Conservation (phyloP, 2,329 filamentous ascomycete species). For the Fusarium sp. region DNA sequence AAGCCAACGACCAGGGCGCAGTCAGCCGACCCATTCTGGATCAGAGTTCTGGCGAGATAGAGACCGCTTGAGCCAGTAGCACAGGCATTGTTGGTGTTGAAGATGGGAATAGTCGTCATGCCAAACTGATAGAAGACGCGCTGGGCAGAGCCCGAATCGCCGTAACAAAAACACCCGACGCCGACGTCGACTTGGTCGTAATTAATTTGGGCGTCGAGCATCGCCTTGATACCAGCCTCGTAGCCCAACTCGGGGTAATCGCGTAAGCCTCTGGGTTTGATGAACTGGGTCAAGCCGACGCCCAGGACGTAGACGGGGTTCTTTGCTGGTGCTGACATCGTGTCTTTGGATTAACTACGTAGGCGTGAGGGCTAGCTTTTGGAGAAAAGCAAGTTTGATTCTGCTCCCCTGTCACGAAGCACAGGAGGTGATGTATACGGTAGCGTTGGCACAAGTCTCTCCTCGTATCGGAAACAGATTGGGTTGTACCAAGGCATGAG, state of each 20-base stretch:
- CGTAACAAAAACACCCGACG: slow-evolving; percentile 98
- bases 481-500: no score
- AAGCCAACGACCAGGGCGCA: slow-evolving; percentile 95
- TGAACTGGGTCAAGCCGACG: slow-evolving; percentile 99
- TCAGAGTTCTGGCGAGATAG: slow-evolving; percentile 85
- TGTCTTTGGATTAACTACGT: no score
- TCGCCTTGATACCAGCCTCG: slow-evolving; percentile 90
- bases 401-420: no score
- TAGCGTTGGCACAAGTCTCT: no score
- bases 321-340: no score
- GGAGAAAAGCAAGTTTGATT: no score
- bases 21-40: slow-evolving; percentile 85
- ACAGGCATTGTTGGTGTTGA: slow-evolving; percentile 99
- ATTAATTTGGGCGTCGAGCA: slow-evolving; percentile 89
- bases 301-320: slow-evolving; percentile 82
- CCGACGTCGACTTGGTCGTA: slow-evolving; percentile 98
- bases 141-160: slow-evolving; percentile 94
- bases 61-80: slow-evolving; percentile 94
- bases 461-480: no score
- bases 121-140: slow-evolving; percentile 99
- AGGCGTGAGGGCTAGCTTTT: no score
- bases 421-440: no score
- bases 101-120: slow-evolving; percentile 95
- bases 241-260: slow-evolving; percentile 96
- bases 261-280: slow-evolving; percentile 94